Base-by-base conservation (phyloP, 805 yeast species). In the Brettanomyces custersianus region DNA sequence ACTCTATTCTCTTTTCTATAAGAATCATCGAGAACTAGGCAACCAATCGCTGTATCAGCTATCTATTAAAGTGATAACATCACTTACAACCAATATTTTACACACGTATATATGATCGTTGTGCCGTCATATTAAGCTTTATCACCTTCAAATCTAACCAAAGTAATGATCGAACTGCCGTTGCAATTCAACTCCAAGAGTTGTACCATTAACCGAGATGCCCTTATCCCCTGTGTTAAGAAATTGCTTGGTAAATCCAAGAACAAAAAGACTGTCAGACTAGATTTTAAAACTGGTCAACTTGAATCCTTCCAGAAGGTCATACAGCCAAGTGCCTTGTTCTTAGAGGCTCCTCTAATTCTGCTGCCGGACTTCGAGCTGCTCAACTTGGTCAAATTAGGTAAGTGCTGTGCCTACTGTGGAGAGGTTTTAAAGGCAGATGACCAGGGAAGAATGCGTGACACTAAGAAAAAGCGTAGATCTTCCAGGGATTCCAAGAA, bases 371-470 rank as follows among this genome's bases (percentile, higher is more conserved):
- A 47, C 2, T 50, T 46, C 44, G 58, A 52, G 18, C 17, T 55
- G 20, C 13, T 37, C 6, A 47, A 45, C 28, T 40, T 57, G 27
- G 51, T 54, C 3, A 46, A 46, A 19, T 38, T 47, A 3, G 62
- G 62, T 1, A 56, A 54, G 39, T 51, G 57, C 24, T 57, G 62
- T 35, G 46, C 54, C 25, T 46, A 41, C 25, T 57, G 62, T 38
- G 61, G 62, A 3, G 51, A 47, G 10, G 58, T 54, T 5, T 36
- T 57, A 30, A 56, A 56, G 38, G 48, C 48, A 5, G 52, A 53
- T 29, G 59, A 57, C 39, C 42, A 44, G 27, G 60, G 62, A 4
- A 34, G 53, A 8, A 42, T 54, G 39, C 51, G 46, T 26, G 34
- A 34, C 20, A 29, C 28, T 3, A 21, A 33, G 20, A 40, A 35